Conservation (phyloP, 371 early-diverging fungal species). For the Mortierella polycephala region DNA sequence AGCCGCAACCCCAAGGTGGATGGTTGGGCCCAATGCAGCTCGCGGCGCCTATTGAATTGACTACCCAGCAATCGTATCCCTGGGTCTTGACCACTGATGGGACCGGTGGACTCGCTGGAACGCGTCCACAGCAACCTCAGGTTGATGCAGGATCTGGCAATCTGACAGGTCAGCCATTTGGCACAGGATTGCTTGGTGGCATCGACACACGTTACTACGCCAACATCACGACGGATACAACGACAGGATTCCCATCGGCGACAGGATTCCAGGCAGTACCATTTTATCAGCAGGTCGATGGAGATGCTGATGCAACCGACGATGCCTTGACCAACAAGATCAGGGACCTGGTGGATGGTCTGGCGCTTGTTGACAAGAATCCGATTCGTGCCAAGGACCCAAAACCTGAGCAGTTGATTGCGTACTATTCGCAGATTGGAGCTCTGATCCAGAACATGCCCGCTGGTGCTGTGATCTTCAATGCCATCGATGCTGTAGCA, state of each 20-base stretch:
- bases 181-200: constrained; percentile 53
- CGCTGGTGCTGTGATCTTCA: constrained; percentile 62
- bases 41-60: constrained; percentile 29
- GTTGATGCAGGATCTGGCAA: constrained; percentile 27
- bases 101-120: constrained; percentile 39
- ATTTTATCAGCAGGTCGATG: constrained; percentile 44
- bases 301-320: constrained; percentile 47
- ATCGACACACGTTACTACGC: constrained; percentile 58
- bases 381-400: constrained; percentile 38
- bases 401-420: constrained; percentile 23
- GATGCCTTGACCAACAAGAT: constrained; percentile 53
- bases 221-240: constrained; percentile 27
- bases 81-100: constrained; percentile 52
- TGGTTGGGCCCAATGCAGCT: constrained; percentile 54
- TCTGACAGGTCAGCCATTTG: constrained; percentile 23
- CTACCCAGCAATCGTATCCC: constrained; percentile 51
- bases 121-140: constrained; percentile 35
- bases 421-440: constrained; percentile 53
- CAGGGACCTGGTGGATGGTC: constrained; percentile 24
- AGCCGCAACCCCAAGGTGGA: constrained; percentile 59
- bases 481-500: constrained; percentile 52
- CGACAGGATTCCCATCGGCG: constrained; percentile 15
- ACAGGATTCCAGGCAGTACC: constrained; percentile 59
- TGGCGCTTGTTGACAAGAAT: constrained; percentile 55
- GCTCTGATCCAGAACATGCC: constrained; percentile 58